Evolutionary conservation across 768 basidiomycete species (phyloP), one percentile per base, ranked within the genome.

Genomic region (Lactarius tabidus): DNA sequence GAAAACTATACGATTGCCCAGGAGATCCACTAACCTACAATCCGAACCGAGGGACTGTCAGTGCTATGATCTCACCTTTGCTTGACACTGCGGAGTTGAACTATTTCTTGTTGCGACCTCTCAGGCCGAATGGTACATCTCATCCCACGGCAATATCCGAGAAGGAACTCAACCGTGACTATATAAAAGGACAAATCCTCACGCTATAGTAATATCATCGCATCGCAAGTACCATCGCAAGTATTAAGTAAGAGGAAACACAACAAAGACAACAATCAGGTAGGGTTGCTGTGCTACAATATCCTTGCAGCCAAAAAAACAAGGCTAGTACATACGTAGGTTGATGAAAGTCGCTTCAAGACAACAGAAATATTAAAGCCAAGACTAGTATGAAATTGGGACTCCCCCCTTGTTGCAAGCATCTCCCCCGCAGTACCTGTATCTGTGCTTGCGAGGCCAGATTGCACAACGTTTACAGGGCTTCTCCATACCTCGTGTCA

Each of bases 401-500:
- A 26, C 1, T 23, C 12, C 23, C 0, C 6, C 5, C 23, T 59
- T 57, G 33, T 35, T 23, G 23, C 63, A 64, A 54, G 0, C 1
- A 10, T 33, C 2, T 23, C 63, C 57, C 38, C 63, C 59, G 6
- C 63, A 64, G 9, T 29, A 7, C 23, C 15, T 59, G 33, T 17
- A 6, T 1, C 63, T 17, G 43, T 59, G 14, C 20, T 36, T 43
- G 38, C 63, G 63, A 1, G 63, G 63, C 51, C 38, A 64, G 12
- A 35, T 9, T 14, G 4, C 12, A 43, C 63, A 64, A 2, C 26
- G 31, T 15, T 2, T 54, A 38, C 63, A 64, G 17, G 9, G 5
- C 8, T 35, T 59, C 52, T 64, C 63, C 9, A 59, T 6, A 17
- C 20, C 1, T 12, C 23, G 10, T n/a, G 0, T 1, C 4, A 64